Percentiles rank a stretch among this genome's conserved stretches.
Evolutionary conservation across 805 yeast genomes (phyloP).

Genomic region (Kodamaea neixiangensis): DNA sequence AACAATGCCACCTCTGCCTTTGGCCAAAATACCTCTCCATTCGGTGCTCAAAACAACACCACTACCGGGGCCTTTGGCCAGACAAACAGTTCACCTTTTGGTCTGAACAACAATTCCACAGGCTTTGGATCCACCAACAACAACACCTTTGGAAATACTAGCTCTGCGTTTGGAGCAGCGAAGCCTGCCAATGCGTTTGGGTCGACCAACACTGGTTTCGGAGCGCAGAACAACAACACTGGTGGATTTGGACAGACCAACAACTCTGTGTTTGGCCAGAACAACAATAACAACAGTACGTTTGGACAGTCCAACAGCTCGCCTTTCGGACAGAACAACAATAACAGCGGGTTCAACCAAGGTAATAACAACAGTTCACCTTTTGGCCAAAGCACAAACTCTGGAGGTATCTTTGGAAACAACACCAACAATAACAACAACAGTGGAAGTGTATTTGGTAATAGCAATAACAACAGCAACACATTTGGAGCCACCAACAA

Average conservation of each 20-base stretch:
- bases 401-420: constrained; percentile 29
- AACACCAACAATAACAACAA: constrained; percentile 15
- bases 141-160: constrained; percentile 10
- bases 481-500: constrained; percentile 14
- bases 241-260: background rate
- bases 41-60: constrained; percentile 15
- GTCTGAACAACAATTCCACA: constrained; percentile 15
- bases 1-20: constrained; percentile 26
- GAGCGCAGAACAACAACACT: constrained; percentile 14
- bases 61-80: constrained; percentile 29
- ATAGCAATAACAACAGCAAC: constrained; percentile 14
- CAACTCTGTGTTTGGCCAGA: background rate
- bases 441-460: constrained; percentile 30
- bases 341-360: constrained; percentile 30
- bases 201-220: constrained; percentile 17
- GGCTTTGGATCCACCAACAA: constrained; percentile 29
- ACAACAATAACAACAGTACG: constrained; percentile 19
- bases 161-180: constrained; percentile 1
- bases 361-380: constrained; percentile 25
- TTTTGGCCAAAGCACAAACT: constrained; percentile 23
- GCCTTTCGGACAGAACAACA: constrained; percentile 12
- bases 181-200: constrained; percentile 14
- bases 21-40: constrained; percentile 19
- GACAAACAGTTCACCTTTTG: constrained; percentile 17
- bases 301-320: constrained; percentile 20